These are phyloP conservation scores for Yamadazyma aaseri DNA, from an alignment of 1,139 yeast genomes.

Conservation along the genomic window DNA sequence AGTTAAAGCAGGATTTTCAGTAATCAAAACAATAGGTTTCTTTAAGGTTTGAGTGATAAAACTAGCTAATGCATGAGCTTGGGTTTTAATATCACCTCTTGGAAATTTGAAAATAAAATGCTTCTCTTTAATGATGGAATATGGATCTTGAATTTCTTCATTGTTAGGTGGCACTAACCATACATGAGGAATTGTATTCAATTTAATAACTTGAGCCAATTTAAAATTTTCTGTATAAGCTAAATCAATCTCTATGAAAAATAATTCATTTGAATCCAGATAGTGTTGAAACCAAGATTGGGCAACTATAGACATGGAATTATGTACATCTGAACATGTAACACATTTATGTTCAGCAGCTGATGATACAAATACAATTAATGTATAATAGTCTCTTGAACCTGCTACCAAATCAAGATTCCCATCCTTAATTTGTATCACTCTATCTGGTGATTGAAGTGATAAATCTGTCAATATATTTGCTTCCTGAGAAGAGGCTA, in stretches of 20 bases:
- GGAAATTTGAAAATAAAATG: constrained; percentile 36
- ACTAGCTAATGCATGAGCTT: constrained; percentile 49
- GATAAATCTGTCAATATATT: constrained; percentile 17
- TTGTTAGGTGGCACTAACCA: constrained; percentile 61
- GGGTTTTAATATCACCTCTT: constrained; percentile 23
- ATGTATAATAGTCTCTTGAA: constrained; percentile 37
- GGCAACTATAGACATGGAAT: constrained; percentile 20
- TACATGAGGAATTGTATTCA: constrained; percentile 58
- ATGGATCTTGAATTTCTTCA: constrained; percentile 21
- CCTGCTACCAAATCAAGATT: constrained; percentile 33
- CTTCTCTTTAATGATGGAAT: constrained; percentile 27
- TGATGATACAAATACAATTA: constrained; percentile 36
- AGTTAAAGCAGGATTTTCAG: constrained; percentile 38
- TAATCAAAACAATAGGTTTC: constrained; percentile 40
- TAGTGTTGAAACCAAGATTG: constrained; percentile 44
- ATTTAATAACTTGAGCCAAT: constrained; percentile 36
- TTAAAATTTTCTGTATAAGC: constrained; percentile 33
- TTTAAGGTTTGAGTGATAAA: constrained; percentile 48
- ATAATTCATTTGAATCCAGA: constrained; percentile 34
- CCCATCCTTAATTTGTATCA: constrained; percentile 31
- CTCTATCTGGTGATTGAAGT: constrained; percentile 16
- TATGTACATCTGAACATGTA: constrained; percentile 20
- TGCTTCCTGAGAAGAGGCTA: constrained; percentile 10
- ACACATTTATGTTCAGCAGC: constrained; percentile 33
- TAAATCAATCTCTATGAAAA: constrained; percentile 54